phyloP scores from a whole-genome alignment of 2,329 filamentous ascomycete genomes.

The Byssothecium circinans region DNA sequence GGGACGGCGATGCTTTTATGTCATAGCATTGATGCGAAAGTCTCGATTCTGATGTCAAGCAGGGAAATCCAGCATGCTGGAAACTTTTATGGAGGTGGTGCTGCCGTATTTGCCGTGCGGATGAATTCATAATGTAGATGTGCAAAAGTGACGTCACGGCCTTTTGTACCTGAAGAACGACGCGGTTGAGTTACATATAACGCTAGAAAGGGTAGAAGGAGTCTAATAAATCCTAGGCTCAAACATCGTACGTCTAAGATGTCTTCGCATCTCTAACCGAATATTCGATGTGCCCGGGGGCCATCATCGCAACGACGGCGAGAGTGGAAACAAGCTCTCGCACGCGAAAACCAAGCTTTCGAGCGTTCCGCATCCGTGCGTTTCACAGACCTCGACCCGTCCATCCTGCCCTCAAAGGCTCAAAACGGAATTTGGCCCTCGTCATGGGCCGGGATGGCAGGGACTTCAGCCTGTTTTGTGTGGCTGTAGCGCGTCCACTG shows the following conservation, averaged over 20 bases:
- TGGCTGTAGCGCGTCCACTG: slow-evolving; percentile 4
- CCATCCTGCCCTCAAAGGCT: neutral
- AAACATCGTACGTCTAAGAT: too few relatives aligned
- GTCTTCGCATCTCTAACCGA: neutral
- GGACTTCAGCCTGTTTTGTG: slow-evolving; percentile 35
- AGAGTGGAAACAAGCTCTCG: neutral
- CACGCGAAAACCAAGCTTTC: slow-evolving; percentile 12
- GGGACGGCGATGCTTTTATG: neutral
- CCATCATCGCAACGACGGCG: too few relatives aligned
- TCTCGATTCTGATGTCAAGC: neutral
- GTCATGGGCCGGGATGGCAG: slow-evolving; percentile 8
- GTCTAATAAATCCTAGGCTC: too few relatives aligned
- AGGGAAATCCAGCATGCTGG: neutral
- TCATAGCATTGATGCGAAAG: neutral
- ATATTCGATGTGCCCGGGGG: too few relatives aligned
- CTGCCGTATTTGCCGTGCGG: too few relatives aligned
- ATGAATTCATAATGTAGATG: too few relatives aligned
- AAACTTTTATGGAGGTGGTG: neutral
- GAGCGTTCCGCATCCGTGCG: slow-evolving; percentile 9
- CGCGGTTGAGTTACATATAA: neutral
- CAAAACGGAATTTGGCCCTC: neutral
- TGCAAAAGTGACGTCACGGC: too few relatives aligned
- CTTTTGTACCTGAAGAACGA: neutral
- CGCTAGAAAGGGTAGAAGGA: too few relatives aligned
- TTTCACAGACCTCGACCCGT: slow-evolving; percentile 15